Evolutionary conservation across 371 early-diverging fungal species (phyloP).

Genomic region (Furculomyces boomerangus): DNA sequence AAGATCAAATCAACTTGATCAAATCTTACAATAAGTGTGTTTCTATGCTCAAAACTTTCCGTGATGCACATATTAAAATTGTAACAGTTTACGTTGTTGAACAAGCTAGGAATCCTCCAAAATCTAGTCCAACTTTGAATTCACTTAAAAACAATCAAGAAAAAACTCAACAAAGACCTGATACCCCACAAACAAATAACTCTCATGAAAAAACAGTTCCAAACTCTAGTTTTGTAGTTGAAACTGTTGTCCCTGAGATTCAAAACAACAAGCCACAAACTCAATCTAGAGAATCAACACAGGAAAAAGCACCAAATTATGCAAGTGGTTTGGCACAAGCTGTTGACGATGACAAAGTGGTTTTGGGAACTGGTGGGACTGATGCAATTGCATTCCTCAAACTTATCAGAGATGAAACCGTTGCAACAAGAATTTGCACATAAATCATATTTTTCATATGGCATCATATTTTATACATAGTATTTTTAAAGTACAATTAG

Average conservation of each 20-base stretch:
- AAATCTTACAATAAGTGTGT: slow-evolving; percentile 63
- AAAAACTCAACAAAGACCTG: neutral
- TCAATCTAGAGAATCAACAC: too few species aligned
- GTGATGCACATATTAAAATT: slow-evolving; percentile 82
- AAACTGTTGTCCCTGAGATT: neutral
- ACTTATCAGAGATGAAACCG: slow-evolving; percentile 47
- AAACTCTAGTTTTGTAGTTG: too few species aligned
- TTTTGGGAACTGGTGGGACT: slow-evolving; percentile 91
- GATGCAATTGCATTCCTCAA: slow-evolving; percentile 76
- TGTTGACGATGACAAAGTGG: slow-evolving; percentile 33
- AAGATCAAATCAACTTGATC: slow-evolving; percentile 36
- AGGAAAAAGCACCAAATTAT: neutral
- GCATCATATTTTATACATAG: too few species aligned
- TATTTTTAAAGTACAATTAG: too few species aligned
- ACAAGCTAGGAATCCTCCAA: slow-evolving; percentile 62
- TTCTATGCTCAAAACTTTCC: slow-evolving; percentile 59
- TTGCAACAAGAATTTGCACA: slow-evolving; percentile 18
- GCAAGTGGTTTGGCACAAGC: neutral
- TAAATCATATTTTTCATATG: too few species aligned
- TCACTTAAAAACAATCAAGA: neutral
- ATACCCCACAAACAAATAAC: too few species aligned
- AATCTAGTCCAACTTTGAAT: neutral
- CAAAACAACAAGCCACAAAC: too few species aligned
- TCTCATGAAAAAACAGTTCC: neutral
- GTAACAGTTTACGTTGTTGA: slow-evolving; percentile 79